A percentile compares a stretch with the other conserved stretches of the same genome.
Conservation (phyloP, 139 green algal species). For the Volvox africanus region DNA sequence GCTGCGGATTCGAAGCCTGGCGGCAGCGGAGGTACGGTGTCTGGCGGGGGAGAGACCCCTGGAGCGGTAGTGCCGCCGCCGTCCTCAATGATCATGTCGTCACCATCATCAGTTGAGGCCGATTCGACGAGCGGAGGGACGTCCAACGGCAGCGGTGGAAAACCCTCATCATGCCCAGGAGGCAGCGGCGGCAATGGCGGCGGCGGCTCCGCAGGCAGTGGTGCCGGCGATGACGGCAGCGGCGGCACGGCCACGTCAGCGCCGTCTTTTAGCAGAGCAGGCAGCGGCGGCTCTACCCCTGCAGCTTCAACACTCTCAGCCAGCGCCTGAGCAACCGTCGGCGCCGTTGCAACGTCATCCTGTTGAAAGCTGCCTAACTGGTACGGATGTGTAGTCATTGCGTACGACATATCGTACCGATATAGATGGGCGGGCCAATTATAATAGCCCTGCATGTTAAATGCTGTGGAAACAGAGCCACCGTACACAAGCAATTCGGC, state of each 20-base stretch:
- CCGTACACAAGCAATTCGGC: neutral
- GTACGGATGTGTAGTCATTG: neutral
- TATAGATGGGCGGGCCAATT: conserved; percentile 36
- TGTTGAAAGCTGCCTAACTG: too few relatives aligned
- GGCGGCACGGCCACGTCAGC: neutral
- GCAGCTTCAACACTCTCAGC: neutral
- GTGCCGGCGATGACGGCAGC: conserved; percentile 13
- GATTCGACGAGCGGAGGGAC: neutral
- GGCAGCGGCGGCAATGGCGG: conserved; percentile 2
- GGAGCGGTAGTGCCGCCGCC: neutral
- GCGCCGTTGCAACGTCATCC: neutral
- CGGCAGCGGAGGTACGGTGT: neutral
- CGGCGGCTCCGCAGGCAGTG: neutral
- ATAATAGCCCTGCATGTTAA: conserved; percentile 15
- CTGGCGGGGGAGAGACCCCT: neutral
- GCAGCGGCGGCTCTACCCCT: neutral
- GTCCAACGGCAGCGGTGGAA: neutral
- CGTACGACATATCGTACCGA: conserved; percentile 23
- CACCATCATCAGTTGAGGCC: neutral
- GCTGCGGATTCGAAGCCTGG: conserved; percentile 20
- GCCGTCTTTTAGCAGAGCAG: neutral
- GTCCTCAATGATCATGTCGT: conserved; percentile 38
- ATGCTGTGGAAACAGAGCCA: neutral
- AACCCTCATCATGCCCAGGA: neutral
- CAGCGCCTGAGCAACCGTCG: neutral